Percentiles rank a stretch among this genome's conserved stretches.
phyloP scores from a whole-genome alignment of 1,284 basidiomycete genomes.

The Amylostereum chailletii region DNA sequence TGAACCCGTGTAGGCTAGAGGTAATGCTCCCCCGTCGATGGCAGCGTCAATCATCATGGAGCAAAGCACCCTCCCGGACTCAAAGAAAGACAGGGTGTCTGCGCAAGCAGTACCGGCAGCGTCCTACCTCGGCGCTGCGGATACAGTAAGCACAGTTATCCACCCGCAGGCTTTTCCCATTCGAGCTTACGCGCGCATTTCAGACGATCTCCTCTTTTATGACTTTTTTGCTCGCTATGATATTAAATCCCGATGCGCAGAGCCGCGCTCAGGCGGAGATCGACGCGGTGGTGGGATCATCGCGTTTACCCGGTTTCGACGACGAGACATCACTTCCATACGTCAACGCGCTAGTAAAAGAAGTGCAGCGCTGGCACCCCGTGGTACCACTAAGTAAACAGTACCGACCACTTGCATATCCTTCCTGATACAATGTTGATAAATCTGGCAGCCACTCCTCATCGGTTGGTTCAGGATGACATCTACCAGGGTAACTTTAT shows the following conservation, averaged over 20 bases:
- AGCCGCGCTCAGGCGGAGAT: not conserved
- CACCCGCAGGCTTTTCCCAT: no score
- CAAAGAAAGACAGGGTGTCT: not conserved
- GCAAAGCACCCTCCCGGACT: not conserved
- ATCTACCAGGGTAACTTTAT: slow-evolving; percentile 13
- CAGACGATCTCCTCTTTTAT: no score
- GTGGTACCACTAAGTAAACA: not conserved
- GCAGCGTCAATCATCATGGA: not conserved
- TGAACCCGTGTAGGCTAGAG: not conserved
- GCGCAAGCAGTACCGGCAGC: not conserved
- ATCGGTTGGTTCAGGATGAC: slow-evolving; percentile 8
- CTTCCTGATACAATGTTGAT: not conserved
- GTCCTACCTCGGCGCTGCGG: not conserved
- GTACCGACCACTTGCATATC: not conserved
- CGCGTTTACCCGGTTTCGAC: not conserved
- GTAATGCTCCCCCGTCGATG: not conserved
- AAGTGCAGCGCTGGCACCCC: not conserved
- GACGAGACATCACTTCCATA: not conserved
- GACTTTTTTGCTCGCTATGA: not conserved
- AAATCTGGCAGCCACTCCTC: slow-evolving; percentile 8
- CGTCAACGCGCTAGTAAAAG: not conserved
- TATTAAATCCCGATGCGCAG: not conserved
- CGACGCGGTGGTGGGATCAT: not conserved
- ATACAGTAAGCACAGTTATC: not conserved
- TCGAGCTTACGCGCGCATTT: no score